Percentiles rank a stretch among this genome's conserved stretches.
phyloP scores from a whole-genome alignment of 768 basidiomycete genomes.

The Lactarius vividus region DNA sequence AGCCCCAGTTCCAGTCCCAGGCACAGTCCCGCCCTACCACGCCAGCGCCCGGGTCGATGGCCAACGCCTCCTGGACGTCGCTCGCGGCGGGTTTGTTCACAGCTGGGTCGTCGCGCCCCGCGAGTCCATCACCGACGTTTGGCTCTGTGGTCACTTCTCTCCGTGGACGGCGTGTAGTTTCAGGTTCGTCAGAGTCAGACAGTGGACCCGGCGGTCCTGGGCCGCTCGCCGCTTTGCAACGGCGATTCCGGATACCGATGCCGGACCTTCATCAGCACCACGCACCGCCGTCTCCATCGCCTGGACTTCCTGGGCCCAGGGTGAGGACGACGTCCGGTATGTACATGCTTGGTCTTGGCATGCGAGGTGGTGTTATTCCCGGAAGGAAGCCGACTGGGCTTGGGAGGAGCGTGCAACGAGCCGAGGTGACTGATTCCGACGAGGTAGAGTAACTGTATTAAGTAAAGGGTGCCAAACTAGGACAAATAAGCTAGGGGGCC shows the following conservation, averaged over 20 bases:
- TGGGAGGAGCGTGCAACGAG: not conserved
- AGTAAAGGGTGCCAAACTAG: conserved; percentile 10
- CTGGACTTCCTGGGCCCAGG: conserved; percentile 34
- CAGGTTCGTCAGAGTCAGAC: conserved; percentile 31
- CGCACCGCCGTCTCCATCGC: conserved; percentile 21
- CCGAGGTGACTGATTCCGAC: not conserved
- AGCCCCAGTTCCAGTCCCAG: not conserved
- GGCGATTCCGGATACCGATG: conserved; percentile 60
- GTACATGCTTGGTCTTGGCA: conserved; percentile 62
- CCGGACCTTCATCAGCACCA: conserved; percentile 39
- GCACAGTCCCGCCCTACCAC: conserved; percentile 5
- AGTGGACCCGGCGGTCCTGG: conserved; percentile 32
- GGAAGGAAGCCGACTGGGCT: conserved; percentile 1
- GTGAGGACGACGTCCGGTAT: conserved; percentile 56
- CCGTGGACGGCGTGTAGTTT: conserved; percentile 46
- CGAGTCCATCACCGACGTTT: conserved; percentile 55
- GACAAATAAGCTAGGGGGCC: conserved; percentile 17
- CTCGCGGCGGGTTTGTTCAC: conserved; percentile 60
- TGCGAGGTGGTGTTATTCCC: conserved; percentile 30
- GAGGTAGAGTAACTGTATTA: conserved; percentile 16
- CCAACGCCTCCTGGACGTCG: conserved; percentile 37
- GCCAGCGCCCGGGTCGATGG: conserved; percentile 22
- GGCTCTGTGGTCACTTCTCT: conserved; percentile 70
- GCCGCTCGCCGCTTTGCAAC: conserved; percentile 24
- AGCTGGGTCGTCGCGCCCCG: conserved; percentile 37